Base-by-base conservation (phyloP, 305 asterid genomes). In the Fraxinus nigra region DNA sequence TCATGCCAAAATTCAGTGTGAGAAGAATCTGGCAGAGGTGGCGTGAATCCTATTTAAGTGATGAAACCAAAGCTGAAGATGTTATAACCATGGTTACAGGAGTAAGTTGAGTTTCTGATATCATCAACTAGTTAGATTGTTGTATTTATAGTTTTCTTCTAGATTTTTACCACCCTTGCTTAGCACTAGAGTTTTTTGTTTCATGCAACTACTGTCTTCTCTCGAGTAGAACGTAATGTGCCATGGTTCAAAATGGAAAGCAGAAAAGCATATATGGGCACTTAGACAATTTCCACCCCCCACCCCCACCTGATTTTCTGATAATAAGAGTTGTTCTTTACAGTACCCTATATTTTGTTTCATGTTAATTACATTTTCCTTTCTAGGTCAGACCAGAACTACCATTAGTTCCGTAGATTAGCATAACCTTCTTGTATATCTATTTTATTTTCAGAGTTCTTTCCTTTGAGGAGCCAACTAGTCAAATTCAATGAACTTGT, bases 11-110 rank as follows among this genome's bases (percentile, higher is more conserved):
- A 85, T 95, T 94, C 89, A 95, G 97, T 77, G 99, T 94, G 86
- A 92, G 99, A 72, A 98, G 98, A 80, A 88, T 95, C 87, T 95
- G 99, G 99, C 95, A 95, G 88, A 90, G 97, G 89, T 95, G 99
- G 99, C 90, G 95, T 78, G 98, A 95, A 87, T 95, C 99, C 54
- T 93, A 92, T 82, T 95, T 95, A 3, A 40, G 77, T 38, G 93
- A 87, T 59, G 97, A 89, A 82, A 83, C 84, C 51, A 95, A 91
- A 90, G 54, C 85, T 1, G 85, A 84, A 48, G 90, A 92, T 80
- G 97, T 97, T 79, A 79, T 94, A 75, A 91, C 98, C 10, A 98
- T 93, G 78, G 94, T 95, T 77, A 95, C 98, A 5, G 99, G 99
- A 81, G 99, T 94, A 90, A 86, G 95, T 87, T 76, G 22, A 33